These are phyloP conservation scores for Daldinia sp. DNA, from an alignment of 2,329 filamentous ascomycete genomes.

Conservation along the genomic window DNA sequence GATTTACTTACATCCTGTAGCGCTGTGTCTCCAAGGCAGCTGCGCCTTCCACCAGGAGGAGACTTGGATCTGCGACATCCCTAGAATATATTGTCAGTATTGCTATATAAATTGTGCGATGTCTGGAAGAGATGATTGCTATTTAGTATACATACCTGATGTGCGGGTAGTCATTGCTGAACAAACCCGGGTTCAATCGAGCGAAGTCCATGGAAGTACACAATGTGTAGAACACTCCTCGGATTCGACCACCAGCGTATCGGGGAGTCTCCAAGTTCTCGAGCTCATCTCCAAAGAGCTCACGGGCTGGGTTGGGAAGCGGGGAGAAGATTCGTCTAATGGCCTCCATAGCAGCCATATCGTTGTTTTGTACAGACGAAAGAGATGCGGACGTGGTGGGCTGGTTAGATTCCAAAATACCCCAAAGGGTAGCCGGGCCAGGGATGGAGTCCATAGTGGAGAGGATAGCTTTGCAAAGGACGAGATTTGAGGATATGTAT, in stretches of 20 bases:
- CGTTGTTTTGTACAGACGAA: background rate
- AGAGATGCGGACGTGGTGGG: background rate
- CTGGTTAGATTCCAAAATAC: background rate
- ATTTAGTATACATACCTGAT: background rate
- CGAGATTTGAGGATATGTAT: background rate
- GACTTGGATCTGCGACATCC: background rate
- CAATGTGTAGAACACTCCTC: background rate
- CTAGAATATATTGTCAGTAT: background rate
- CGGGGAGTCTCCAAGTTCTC: background rate
- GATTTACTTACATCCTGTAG: background rate
- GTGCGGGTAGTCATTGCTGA: background rate
- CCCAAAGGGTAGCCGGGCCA: background rate
- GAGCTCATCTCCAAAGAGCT: background rate
- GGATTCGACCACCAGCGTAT: fast-evolving
- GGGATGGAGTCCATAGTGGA: background rate
- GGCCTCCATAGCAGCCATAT: fast-evolving
- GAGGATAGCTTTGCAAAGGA: background rate
- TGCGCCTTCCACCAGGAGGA: background rate
- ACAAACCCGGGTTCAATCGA: background rate
- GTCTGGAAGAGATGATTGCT: background rate
- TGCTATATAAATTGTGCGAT: background rate
- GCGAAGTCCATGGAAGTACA: background rate
- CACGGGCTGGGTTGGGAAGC: background rate
- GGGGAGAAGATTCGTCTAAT: background rate
- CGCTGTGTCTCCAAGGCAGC: background rate